Evolutionary conservation across 495 filamentous ascomycete species (phyloP), one percentile per base, ranked within the genome.

Genomic region (Baudoinia panamericana): DNA sequence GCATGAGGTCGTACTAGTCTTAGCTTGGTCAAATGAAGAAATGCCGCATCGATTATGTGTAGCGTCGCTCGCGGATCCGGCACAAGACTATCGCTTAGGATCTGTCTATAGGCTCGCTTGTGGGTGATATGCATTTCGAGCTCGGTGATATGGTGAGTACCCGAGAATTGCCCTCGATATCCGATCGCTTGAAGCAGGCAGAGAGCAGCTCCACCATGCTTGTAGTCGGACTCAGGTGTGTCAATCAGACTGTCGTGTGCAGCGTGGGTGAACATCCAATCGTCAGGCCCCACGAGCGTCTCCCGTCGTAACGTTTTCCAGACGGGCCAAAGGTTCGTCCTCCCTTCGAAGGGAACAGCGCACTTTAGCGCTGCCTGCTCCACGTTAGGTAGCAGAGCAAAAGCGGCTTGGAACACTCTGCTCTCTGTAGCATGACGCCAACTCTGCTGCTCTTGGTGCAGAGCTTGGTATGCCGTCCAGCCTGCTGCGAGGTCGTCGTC

Each of bases 181-280:
- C 40, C 30, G 18, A 43, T 16, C 4, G 30, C 30, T 13, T 43
- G 30, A 12, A 43, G 40, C 7, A 35, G 16, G 16, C 30, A 34
- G 4, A 26, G 12, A 24, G 16, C 3, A 3, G n/a, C 20, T 35
- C 17, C 19, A 15, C 31, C 40, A 13, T 30, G 15, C 13, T n/a
- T n/a, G n/a, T n/a, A n/a, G n/a, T n/a, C n/a, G n/a, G n/a, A n/a
- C n/a, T n/a, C n/a, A n/a, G n/a, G n/a, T n/a, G n/a, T n/a, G n/a
- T n/a, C n/a, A n/a, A n/a, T n/a, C n/a, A n/a, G n/a, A n/a, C n/a
- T n/a, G n/a, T n/a, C n/a, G n/a, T 18, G 5, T 8, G 11, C n/a
- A 17, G 24, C 18, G 8, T n/a, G 17, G 8, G 18, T 21, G 38
- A 30, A 16, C 18, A 23, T 33, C 29, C 28, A 42, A 4, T 42